These are phyloP conservation scores for Cercospora beticola DNA, from an alignment of 2,329 filamentous ascomycete species.

Conservation along the genomic window DNA sequence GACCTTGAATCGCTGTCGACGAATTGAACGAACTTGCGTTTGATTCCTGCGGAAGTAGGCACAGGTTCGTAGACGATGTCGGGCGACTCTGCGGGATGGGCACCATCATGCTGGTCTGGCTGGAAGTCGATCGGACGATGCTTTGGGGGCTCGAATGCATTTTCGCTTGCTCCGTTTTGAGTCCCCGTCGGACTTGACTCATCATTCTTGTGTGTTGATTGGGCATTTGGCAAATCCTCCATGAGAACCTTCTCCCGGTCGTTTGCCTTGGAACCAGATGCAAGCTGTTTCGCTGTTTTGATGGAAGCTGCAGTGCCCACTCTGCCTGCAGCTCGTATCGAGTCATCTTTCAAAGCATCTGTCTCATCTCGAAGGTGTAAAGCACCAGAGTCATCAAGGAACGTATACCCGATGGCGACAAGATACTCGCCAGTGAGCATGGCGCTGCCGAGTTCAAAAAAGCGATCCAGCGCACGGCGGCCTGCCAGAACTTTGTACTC, in stretches of 20 bases:
- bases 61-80: not conserved
- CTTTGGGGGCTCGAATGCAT: not conserved
- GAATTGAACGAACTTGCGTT: not conserved
- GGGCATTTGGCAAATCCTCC: not conserved
- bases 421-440: slow-evolving; percentile 1
- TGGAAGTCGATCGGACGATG: not conserved
- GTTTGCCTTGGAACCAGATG: not conserved
- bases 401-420: not conserved
- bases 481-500: not conserved
- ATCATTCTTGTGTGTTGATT: not conserved
- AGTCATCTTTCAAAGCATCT: not conserved
- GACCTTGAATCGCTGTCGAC: not conserved
- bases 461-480: not conserved
- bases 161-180: not conserved
- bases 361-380: not conserved
- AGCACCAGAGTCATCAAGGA: not conserved
- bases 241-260: not conserved
- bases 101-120: not conserved
- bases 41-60: not conserved
- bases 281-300: not conserved
- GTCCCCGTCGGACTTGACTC: not conserved
- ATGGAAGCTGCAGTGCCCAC: not conserved
- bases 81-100: not conserved
- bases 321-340: not conserved
- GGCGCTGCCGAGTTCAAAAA: not conserved